Evolutionary conservation across 805 yeast genomes (phyloP).

Genomic region (Spathaspora gorwiae): DNA sequence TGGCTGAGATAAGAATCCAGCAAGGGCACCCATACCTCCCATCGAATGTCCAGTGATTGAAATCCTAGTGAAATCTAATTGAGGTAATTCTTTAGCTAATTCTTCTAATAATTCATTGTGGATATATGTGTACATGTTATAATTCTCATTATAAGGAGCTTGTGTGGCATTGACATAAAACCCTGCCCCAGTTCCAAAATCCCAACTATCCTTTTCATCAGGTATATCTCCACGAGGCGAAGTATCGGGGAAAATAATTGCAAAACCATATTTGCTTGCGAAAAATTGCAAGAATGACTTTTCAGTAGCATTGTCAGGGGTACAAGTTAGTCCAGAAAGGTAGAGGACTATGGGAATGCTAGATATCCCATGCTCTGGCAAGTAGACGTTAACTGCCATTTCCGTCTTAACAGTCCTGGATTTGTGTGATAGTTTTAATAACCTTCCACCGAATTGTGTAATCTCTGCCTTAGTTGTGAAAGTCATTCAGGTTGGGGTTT

Average conservation of each 20-base stretch:
- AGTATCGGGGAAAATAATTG: conserved; percentile 91
- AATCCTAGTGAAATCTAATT: conserved; percentile 59
- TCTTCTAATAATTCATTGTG: conserved; percentile 63
- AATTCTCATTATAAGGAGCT: conserved; percentile 66
- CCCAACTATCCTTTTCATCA: conserved; percentile 83
- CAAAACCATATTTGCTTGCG: conserved; percentile 79
- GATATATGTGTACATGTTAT: conserved; percentile 83
- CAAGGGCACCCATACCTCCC: conserved; percentile 95
- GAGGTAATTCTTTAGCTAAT: conserved; percentile 38
- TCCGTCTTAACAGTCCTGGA: conserved; percentile 60
- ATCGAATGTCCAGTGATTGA: conserved; percentile 95
- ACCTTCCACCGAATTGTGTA: conserved; percentile 66
- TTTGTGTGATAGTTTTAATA: conserved; percentile 70
- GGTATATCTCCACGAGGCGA: conserved; percentile 86
- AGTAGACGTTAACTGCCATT: conserved; percentile 81
- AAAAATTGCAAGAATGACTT: conserved; percentile 84
- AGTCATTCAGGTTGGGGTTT: conserved; percentile 28
- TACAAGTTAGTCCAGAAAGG: conserved; percentile 87
- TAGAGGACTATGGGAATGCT: conserved; percentile 70
- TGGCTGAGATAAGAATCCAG: conserved; percentile 62
- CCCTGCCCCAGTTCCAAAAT: conserved; percentile 94
- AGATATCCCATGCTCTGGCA: conserved; percentile 47
- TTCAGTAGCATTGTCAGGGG: conserved; percentile 90
- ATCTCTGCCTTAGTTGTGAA: conserved; percentile 53
- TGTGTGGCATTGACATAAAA: conserved; percentile 84